Percentiles rank a stretch among this genome's conserved stretches.
phyloP scores from a whole-genome alignment of 352 stramenopile species.

The Lagenidium sp. region DNA sequence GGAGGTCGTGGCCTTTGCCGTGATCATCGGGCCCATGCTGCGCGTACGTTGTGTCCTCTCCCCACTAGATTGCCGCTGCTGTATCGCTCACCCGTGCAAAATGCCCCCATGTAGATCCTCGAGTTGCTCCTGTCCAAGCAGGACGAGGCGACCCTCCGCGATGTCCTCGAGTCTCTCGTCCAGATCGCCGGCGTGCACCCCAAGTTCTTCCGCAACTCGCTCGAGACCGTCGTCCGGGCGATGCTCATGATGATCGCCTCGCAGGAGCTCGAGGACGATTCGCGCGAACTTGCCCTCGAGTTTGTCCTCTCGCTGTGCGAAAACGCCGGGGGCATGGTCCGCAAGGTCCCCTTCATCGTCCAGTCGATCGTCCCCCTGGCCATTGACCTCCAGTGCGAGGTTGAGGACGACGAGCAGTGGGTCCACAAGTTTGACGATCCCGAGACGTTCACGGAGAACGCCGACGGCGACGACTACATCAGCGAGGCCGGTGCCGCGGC shows the following conservation, averaged over 20 bases:
- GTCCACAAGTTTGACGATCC: slow-evolving; percentile 71
- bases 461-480: slow-evolving; percentile 52
- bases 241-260: slow-evolving; percentile 75
- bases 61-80: too few relatives aligned
- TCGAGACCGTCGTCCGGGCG: slow-evolving; percentile 60
- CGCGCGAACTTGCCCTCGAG: slow-evolving; percentile 70
- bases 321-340: slow-evolving; percentile 73
- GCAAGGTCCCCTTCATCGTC: slow-evolving; percentile 61
- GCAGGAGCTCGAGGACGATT: slow-evolving; percentile 57
- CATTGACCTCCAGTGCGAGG: slow-evolving; percentile 75
- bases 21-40: slow-evolving; percentile 67
- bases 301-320: slow-evolving; percentile 76
- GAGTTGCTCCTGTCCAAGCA: slow-evolving; percentile 39
- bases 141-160: slow-evolving; percentile 61
- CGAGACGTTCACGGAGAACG: slow-evolving; percentile 58
- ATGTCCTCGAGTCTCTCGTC: slow-evolving; percentile 63
- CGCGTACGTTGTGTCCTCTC: slow-evolving; percentile 21
- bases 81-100: not conserved
- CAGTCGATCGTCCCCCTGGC: slow-evolving; percentile 58
- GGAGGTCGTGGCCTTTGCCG: slow-evolving; percentile 53
- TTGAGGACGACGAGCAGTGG: slow-evolving; percentile 71
- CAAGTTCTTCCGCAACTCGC: slow-evolving; percentile 67
- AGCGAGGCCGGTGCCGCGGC: slow-evolving; percentile 64
- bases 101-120: too few relatives aligned
- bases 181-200: slow-evolving; percentile 72